phyloP scores from a whole-genome alignment of 1,139 yeast genomes.

The Blastobotrys arbuscula region DNA sequence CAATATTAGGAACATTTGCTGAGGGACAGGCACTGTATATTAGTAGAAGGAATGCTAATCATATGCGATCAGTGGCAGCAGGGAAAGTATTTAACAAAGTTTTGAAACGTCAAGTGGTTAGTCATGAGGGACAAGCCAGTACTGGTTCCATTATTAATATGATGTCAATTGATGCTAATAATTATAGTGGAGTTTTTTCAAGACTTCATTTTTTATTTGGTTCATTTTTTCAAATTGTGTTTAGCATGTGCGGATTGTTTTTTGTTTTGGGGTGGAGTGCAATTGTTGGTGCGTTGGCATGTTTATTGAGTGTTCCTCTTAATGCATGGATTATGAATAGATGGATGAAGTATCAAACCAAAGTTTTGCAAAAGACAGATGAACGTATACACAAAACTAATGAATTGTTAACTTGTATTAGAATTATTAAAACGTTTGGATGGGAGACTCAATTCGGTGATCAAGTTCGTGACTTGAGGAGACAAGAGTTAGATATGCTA shows the following conservation, averaged over 20 bases:
- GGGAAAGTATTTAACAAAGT: slow-evolving; percentile 89
- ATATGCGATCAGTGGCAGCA: slow-evolving; percentile 77
- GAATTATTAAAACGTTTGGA: slow-evolving; percentile 90
- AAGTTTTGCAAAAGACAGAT: slow-evolving; percentile 73
- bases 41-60: slow-evolving; percentile 82
- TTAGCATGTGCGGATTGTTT: slow-evolving; percentile 65
- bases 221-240: slow-evolving; percentile 59
- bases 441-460: slow-evolving; percentile 87
- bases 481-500: slow-evolving; percentile 58
- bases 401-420: slow-evolving; percentile 87
- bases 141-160: slow-evolving; percentile 83
- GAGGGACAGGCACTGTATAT: slow-evolving; percentile 42
- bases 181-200: slow-evolving; percentile 84
- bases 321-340: slow-evolving; percentile 38
- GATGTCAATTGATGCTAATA: slow-evolving; percentile 93
- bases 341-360: slow-evolving; percentile 62
- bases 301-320: slow-evolving; percentile 62
- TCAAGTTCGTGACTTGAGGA: slow-evolving; percentile 63
- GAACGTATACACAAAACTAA: slow-evolving; percentile 85
- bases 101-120: slow-evolving; percentile 64
- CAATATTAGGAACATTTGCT: neutral
- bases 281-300: slow-evolving; percentile 64
- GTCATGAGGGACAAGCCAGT: slow-evolving; percentile 23
- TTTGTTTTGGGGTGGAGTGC: slow-evolving; percentile 83
- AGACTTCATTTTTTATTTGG: slow-evolving; percentile 75